A percentile compares a stretch with the other conserved stretches of the same genome.
These are phyloP conservation scores for Rhododendron kiyosumense DNA, from an alignment of 148 eudicot species.

Conservation along the genomic window DNA sequence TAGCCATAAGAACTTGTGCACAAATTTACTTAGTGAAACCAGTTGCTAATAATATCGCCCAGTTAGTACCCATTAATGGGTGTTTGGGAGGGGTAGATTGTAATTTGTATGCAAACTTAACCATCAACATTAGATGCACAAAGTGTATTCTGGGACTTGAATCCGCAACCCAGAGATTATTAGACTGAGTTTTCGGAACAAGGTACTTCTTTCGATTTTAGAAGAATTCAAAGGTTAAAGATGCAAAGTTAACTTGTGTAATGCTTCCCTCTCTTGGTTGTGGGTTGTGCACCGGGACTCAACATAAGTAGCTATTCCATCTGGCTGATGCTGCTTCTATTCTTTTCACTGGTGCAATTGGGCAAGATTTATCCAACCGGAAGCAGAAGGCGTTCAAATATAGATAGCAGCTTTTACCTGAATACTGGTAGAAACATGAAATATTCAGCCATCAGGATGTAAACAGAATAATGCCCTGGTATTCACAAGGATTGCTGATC, in stretches of 20 bases:
- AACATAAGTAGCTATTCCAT: neutral
- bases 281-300: neutral
- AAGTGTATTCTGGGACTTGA: neutral
- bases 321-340: neutral
- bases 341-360: neutral
- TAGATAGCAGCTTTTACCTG: neutral
- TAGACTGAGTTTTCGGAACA: neutral
- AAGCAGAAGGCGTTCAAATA: neutral
- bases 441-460: neutral
- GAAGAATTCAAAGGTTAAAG: conserved; percentile 2
- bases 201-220: neutral
- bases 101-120: neutral
- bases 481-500: neutral
- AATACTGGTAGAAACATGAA: neutral
- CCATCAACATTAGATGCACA: neutral
- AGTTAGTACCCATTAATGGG: neutral
- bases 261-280: neutral
- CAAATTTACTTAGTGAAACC: neutral
- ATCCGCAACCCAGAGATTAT: neutral
- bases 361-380: neutral
- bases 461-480: neutral
- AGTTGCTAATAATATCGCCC: neutral
- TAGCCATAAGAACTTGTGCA: neutral
- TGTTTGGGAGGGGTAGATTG: neutral
- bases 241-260: neutral